Evolutionary conservation across 2,329 filamentous ascomycete species (phyloP), one percentile per base, ranked within the genome.

Genomic region (Tolypocladium nubicola): DNA sequence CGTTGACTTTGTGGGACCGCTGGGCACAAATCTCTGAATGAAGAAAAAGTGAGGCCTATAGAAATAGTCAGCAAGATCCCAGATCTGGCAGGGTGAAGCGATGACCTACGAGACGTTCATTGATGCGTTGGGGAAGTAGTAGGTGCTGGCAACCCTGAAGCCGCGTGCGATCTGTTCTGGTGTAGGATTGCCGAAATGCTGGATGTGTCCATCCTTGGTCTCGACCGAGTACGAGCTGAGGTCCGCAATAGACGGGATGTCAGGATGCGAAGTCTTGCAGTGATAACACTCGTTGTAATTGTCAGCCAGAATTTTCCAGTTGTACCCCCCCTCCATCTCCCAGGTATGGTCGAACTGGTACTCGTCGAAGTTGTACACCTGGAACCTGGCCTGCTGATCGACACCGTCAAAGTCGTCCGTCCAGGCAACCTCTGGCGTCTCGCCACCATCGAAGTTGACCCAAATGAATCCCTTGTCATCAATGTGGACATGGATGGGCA

Each of bases 201-300:
- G 72, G 56, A 83, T 80, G 61, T 79, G 73, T 1, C 70, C 73
- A 21, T 70, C 73, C 60, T 76, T 74, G 43, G 76, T 76, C 60
- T 79, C 71, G 54, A 81, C 79, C 45, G 72, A 69, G 68, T 84
- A 85, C 4, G 77, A 77, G 58, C 77, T 75, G 43, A 85, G 75
- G 59, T 85, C 79, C 50, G 81, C 76, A n/a, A 85, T 73, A 47
- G 74, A 72, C 5, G 79, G 74, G 38, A 84, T 79, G 58, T 82
- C 79, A 2, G 83, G 81, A 62, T 85, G 82, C 2, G 81, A 78
- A 1, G 78, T 79, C 54, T 78, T 76, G 71, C 81, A 85, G 71
- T 85, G 82, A 63, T 86, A 86, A 65, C 82, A 86, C 65, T 83
- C 82, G 66, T 86, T 86, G 73, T 84, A 86, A 71, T 86, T 85